Conservation (phyloP, 495 filamentous ascomycete genomes). For the Hypoxylon perforatum region DNA sequence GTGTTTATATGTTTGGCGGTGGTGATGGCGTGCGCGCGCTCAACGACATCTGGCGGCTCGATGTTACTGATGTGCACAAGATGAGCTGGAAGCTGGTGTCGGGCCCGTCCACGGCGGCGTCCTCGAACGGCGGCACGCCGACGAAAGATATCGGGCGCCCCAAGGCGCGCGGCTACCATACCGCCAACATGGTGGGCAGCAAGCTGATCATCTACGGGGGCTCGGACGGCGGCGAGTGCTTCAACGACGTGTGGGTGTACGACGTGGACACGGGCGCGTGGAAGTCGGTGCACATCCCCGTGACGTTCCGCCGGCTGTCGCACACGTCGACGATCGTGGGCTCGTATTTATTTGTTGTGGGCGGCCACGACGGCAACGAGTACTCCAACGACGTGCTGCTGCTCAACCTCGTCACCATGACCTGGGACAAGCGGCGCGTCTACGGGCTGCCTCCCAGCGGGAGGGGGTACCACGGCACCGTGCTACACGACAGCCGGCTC, state of each 20-base stretch:
- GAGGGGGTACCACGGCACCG: slow-evolving; percentile 71
- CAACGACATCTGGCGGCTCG: slow-evolving; percentile 74
- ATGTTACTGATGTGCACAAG: slow-evolving; percentile 70
- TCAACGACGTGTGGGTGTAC: slow-evolving; percentile 76
- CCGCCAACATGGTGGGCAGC: slow-evolving; percentile 74
- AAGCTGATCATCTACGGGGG: slow-evolving; percentile 76
- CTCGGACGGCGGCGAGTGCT: slow-evolving; percentile 73
- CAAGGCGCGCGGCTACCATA: slow-evolving; percentile 73
- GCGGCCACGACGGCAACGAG: slow-evolving; percentile 74
- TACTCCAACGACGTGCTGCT: slow-evolving; percentile 73
- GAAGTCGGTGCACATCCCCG: slow-evolving; percentile 62
- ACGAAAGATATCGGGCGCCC: slow-evolving; percentile 53
- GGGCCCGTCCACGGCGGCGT: slow-evolving; percentile 41
- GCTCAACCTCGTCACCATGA: slow-evolving; percentile 74
- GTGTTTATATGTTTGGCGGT: slow-evolving; percentile 74
- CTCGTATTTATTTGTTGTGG: slow-evolving; percentile 72
- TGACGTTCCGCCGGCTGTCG: slow-evolving; percentile 67
- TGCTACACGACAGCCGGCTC: slow-evolving; percentile 69
- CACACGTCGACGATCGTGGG: slow-evolving; percentile 74
- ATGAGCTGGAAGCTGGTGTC: slow-evolving; percentile 72
- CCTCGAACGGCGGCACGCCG: slow-evolving; percentile 31
- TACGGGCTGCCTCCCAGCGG: slow-evolving; percentile 71
- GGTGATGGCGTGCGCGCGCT: slow-evolving; percentile 72
- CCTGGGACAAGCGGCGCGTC: slow-evolving; percentile 70
- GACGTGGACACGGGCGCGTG: slow-evolving; percentile 67